phyloP scores from a whole-genome alignment of 2,329 filamentous ascomycete genomes.

The Aspergillus uvarum region DNA sequence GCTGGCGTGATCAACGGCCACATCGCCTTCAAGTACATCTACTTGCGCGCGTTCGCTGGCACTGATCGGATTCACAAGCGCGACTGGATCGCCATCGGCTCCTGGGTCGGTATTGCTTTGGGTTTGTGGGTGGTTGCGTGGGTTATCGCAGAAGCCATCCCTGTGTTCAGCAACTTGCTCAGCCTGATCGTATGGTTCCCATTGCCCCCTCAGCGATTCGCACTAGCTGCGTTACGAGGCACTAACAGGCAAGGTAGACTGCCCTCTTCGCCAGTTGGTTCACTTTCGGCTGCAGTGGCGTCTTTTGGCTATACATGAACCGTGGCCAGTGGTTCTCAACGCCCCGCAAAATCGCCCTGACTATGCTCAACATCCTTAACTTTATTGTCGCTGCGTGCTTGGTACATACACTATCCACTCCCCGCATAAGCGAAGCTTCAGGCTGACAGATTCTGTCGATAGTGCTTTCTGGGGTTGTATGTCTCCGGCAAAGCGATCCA shows the following conservation, averaged over 20 bases:
- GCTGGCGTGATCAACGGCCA: constrained; percentile 70
- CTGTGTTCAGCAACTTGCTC: constrained; percentile 67
- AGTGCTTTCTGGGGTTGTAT: constrained; percentile 37
- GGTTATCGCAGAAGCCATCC: constrained; percentile 68
- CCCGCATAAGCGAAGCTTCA: too few species aligned
- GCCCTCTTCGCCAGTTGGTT: constrained; percentile 69
- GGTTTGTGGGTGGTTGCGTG: constrained; percentile 62
- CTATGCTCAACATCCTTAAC: constrained; percentile 26
- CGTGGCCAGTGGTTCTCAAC: constrained; percentile 33
- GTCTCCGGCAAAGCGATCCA: constrained; percentile 38
- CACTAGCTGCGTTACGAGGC: too few species aligned
- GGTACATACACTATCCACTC: constrained; percentile 16
- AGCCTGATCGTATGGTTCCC: constrained; percentile 52
- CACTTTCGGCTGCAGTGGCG: constrained; percentile 47
- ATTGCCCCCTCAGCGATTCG: too few species aligned
- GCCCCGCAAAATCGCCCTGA: constrained; percentile 31
- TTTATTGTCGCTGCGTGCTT: constrained; percentile 25
- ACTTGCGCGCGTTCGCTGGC: constrained; percentile 61
- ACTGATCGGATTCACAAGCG: constrained; percentile 56
- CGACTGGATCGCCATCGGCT: constrained; percentile 52
- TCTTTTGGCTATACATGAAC: constrained; percentile 43
- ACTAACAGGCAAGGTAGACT: constrained; percentile 28
- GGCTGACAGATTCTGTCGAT: not conserved
- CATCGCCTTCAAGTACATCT: constrained; percentile 66
- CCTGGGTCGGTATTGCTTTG: constrained; percentile 60